Evolutionary conservation across 495 filamentous ascomycete genomes (phyloP), one percentile per base, ranked within the genome.

Genomic region (Zalerion maritima): DNA sequence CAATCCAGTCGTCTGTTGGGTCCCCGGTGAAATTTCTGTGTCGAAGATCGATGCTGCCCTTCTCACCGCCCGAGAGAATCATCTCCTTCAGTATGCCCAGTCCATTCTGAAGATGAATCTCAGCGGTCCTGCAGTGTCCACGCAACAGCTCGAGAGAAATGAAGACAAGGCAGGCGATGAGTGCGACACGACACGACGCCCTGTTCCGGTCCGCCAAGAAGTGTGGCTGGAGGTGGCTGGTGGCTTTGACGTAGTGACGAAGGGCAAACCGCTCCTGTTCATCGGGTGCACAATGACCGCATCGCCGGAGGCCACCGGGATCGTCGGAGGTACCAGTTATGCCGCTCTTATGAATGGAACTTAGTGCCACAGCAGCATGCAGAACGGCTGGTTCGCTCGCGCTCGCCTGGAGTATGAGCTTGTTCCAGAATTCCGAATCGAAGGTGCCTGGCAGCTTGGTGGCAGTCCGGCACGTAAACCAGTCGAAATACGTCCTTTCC

Each of bases 81-180:
- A 32, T 35, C 14, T 47, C 40, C 5, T 39, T 28, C 5, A 61
- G 34, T 6, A 62, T 35, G 6, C 38, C 47, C 14, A 57, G 17
- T 5, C 62, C 61, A 29, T 41, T 56, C 32, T 57, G 49, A 7
- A 73, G 50, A 45, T 73, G 69, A 3, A 43, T 34, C 10, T 52
- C 49, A 6, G 57, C 60, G 1, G 54, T 32, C 6, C 28, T 29
- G 32, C 55, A 59, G 15, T 54, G 44, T 2, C 69, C 67, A 22
- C 58, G 60, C 4, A 74, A 43, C 25, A 61, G 60, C 36, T 77
- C 72, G 28, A 70, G 58, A 29, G 58, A 62, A 31, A 62, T 54
- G 39, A 75, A 74, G 2, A 75, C 28, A 12, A 69, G 40, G 39
- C 73, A 78, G 7, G 64, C 54, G 24, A 68, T 52, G 17, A 78